Evolutionary conservation across 2,329 filamentous ascomycete genomes (phyloP), one percentile per base, ranked within the genome.

Genomic region (Aureobasidium vineae): DNA sequence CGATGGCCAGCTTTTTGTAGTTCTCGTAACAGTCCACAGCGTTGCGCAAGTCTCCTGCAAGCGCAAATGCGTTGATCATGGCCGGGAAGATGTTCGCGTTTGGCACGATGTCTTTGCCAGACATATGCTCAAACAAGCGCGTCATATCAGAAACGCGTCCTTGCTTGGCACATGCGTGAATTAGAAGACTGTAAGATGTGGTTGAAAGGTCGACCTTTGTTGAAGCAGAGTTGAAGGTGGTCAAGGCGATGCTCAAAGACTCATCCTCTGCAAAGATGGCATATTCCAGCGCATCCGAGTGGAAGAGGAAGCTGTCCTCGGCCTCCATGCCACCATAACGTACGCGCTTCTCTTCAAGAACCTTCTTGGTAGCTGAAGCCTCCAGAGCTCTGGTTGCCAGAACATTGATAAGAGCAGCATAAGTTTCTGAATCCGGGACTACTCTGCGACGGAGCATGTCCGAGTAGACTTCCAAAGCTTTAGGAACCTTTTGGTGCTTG

Each of bases 1-100:
- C 88, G 63, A 98, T 86, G n/a, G 94, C 93, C 49, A 97, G 83
- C 53, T 87, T 86, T 74, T 92, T 92, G 83, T 98, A 98, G 78
- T 97, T 91, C 70, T 96, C 94, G 79, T 97, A 99, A 78, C 92
- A 92, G 76, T 97, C 92, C 7, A 98, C 91, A 23, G 93, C 95
- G 71, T 90, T 96, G 72, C 88, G 84, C 52, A 98, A 80, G 75
- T 98, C 92, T 59, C 92, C 90, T 13, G 85, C 85, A 49, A 86
- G 85, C 68, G 91, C 91, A 75, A 97, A 98, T 0, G 93, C 92
- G n/a, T 90, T 88, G 76, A 99, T 97, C 91, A 99, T 97, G 21
- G 89, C 85, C 1, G 92, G 90, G 79, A 97, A 98, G 63, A 94
- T 91, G 53, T 89, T 87, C 6, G 92, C 89, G 67, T 89, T 88